These are phyloP conservation scores for Serendipita vermifera DNA, from an alignment of 768 basidiomycete genomes.

Conservation along the genomic window DNA sequence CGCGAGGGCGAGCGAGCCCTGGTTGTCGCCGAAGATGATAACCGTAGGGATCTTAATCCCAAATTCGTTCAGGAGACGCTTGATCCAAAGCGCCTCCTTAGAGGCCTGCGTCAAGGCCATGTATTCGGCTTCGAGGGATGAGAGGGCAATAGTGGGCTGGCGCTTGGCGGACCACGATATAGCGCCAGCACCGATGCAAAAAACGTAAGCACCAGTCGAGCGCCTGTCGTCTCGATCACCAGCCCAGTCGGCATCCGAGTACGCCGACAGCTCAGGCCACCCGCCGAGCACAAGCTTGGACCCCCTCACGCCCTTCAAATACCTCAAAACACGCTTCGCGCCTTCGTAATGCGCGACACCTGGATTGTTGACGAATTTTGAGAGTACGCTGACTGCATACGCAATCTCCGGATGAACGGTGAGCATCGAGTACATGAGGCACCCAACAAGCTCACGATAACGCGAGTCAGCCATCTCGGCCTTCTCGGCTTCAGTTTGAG, in stretches of 20 bases:
- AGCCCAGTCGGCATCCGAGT: constrained; percentile 11
- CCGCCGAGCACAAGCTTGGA: not conserved
- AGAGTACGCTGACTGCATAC: constrained; percentile 19
- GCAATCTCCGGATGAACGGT: constrained; percentile 23
- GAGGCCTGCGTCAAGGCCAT: constrained; percentile 12
- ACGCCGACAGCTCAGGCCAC: not conserved
- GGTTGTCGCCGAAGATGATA: constrained; percentile 21
- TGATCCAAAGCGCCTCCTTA: constrained; percentile 12
- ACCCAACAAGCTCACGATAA: constrained; percentile 19
- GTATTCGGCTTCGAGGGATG: constrained; percentile 14
- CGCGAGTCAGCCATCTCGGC: not conserved
- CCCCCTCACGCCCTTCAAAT: not conserved
- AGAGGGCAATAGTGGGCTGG: constrained; percentile 12
- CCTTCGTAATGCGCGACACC: not conserved
- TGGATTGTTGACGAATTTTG: not conserved
- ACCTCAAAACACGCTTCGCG: not conserved
- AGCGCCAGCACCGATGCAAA: constrained; percentile 8
- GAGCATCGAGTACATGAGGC: constrained; percentile 22
- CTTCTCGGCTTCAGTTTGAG: not conserved
- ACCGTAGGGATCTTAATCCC: not conserved
- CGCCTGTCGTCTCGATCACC: not conserved
- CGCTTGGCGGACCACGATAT: constrained; percentile 11
- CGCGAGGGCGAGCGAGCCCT: constrained; percentile 21
- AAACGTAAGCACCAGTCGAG: constrained; percentile 12
- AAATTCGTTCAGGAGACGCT: not conserved